Conservation (phyloP, 768 basidiomycete species). For the Tephrocybe rancida region DNA sequence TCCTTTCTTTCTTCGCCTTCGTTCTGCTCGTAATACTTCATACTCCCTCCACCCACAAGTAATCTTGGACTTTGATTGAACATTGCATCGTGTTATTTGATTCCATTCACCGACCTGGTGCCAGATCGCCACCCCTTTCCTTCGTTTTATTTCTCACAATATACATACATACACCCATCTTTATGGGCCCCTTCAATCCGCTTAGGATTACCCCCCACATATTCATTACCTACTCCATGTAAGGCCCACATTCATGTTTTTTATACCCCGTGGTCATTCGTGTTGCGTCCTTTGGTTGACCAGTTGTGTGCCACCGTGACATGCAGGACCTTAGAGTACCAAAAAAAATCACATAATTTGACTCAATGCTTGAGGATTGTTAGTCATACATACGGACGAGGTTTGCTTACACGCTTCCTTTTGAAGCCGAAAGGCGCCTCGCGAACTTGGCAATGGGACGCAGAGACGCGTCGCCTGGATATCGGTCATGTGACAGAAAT, state of each 20-base stretch:
- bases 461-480: no score
- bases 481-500: conserved; percentile 7
- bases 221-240: conserved; percentile 5
- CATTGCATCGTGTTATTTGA: not conserved
- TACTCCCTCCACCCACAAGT: not conserved
- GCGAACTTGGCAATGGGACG: no score
- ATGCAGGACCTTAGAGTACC: conserved; percentile 2
- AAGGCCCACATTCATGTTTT: conserved; percentile 3
- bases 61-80: conserved; percentile 1
- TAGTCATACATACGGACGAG: no score
- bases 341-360: conserved; percentile 1
- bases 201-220: not conserved
- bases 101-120: not conserved
- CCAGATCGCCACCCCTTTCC: conserved; percentile 2
- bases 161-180: no score
- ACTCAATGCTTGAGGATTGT: not conserved
- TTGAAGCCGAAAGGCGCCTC: no score
- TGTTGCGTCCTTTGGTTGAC: not conserved
- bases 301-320: not conserved
- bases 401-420: no score
- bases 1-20: conserved; percentile 1
- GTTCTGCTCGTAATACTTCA: not conserved
- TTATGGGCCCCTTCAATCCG: no score
- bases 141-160: not conserved
- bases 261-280: conserved; percentile 4